Evolutionary conservation across 2,329 filamentous ascomycete genomes (phyloP).

Genomic region (Orbilia oligospora): DNA sequence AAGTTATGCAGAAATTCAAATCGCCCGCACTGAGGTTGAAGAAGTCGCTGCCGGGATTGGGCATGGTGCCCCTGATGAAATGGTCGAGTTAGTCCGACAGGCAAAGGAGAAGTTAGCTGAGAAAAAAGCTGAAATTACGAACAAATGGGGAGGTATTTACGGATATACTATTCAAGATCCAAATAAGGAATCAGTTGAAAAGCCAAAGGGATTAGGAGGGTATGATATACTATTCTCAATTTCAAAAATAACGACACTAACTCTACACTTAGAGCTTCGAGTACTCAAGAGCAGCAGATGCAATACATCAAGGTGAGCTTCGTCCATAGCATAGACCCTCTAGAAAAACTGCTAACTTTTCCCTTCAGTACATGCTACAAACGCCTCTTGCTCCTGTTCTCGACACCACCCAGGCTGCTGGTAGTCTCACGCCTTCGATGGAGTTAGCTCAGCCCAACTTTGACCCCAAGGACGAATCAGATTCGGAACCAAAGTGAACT

Average conservation of each 20-base stretch:
- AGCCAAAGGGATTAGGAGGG: conserved; percentile 52
- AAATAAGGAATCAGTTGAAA: conserved; percentile 27
- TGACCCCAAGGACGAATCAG: conserved; percentile 1
- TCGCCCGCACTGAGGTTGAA: conserved; percentile 45
- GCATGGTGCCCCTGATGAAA: background rate
- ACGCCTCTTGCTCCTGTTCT: conserved; percentile 57
- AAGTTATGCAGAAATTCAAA: conserved; percentile 44
- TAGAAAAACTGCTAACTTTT: background rate
- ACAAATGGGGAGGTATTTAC: conserved; percentile 56
- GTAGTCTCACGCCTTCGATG: conserved; percentile 44
- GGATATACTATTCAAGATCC: conserved; percentile 42
- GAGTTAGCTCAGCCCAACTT: conserved; percentile 35
- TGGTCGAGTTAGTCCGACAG: conserved; percentile 30
- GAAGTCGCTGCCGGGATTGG: conserved; percentile 25
- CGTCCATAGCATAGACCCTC: background rate
- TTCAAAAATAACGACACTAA: background rate
- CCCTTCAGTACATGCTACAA: conserved; percentile 57
- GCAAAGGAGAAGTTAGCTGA: conserved; percentile 48
- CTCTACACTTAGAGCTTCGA: conserved; percentile 6
- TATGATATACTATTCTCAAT: conserved; percentile 7
- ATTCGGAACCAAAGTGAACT: conserved; percentile 15
- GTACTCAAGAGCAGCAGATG: conserved; percentile 57
- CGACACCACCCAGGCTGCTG: conserved; percentile 47
- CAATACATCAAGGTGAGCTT: conserved; percentile 51
- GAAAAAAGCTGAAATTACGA: conserved; percentile 51